phyloP scores from a whole-genome alignment of 768 basidiomycete species.

The Termitomyces sp. region DNA sequence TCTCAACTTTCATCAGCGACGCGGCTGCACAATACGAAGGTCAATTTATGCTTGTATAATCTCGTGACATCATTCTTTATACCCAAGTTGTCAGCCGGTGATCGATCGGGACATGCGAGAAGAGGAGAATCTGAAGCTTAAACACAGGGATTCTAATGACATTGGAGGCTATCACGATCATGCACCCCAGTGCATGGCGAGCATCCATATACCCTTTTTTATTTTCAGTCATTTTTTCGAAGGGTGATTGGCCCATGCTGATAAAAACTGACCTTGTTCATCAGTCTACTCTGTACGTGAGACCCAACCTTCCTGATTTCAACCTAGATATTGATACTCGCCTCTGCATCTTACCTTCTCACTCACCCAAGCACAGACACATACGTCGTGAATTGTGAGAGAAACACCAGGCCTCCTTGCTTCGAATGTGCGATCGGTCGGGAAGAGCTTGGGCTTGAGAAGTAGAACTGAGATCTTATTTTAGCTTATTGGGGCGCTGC shows the following conservation, averaged over 20 bases:
- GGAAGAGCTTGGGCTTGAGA: constrained; percentile 60
- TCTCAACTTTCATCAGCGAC: constrained; percentile 37
- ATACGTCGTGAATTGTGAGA: constrained; percentile 26
- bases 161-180: constrained; percentile 74
- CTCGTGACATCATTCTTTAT: constrained; percentile 91
- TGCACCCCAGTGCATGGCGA: background rate
- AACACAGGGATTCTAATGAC: constrained; percentile 84
- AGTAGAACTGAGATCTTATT: background rate
- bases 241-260: background rate
- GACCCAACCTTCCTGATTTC: background rate
- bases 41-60: constrained; percentile 73
- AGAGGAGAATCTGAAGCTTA: constrained; percentile 65
- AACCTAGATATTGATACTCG: too few species aligned
- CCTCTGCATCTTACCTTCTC: constrained; percentile 19
- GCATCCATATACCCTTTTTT: background rate
- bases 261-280: constrained; percentile 5
- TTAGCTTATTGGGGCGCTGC: background rate
- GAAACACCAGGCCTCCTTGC: constrained; percentile 33
- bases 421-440: constrained; percentile 34
- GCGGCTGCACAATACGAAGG: constrained; percentile 63
- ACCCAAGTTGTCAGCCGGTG: constrained; percentile 40
- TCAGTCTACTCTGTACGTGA: constrained; percentile 45
- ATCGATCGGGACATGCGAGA: constrained; percentile 74
- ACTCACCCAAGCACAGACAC: background rate
- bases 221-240: background rate